Conservation (phyloP, 306 rosid species). For the Quercus aquifolioides region DNA sequence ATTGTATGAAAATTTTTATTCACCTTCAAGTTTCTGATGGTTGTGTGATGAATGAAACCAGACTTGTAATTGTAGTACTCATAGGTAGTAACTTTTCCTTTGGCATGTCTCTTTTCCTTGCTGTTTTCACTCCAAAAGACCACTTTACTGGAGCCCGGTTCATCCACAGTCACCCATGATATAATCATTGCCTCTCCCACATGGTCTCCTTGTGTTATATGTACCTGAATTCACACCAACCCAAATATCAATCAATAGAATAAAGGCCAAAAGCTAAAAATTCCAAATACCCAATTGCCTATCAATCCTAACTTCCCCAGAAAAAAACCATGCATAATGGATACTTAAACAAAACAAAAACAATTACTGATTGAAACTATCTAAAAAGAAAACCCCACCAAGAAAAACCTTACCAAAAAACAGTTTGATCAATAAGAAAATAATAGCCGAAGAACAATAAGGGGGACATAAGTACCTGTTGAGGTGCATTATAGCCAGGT, state of each 20-base stretch:
- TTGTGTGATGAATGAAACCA: slow-evolving; percentile 70
- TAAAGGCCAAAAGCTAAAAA: neutral
- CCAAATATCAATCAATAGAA: slow-evolving; percentile 1
- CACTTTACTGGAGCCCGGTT: slow-evolving; percentile 61
- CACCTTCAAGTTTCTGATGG: slow-evolving; percentile 40
- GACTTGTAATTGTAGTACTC: slow-evolving; percentile 61
- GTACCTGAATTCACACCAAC: slow-evolving; percentile 47
- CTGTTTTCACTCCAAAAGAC: slow-evolving; percentile 46
- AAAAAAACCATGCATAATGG: neutral
- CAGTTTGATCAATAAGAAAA: neutral
- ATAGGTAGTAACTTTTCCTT: slow-evolving; percentile 44
- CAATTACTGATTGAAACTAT: neutral
- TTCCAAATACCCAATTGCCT: neutral
- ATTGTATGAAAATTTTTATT: neutral
- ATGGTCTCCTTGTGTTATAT: slow-evolving; percentile 85
- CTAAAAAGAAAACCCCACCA: neutral
- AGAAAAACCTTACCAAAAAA: neutral
- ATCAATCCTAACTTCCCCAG: neutral
- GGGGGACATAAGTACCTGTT: slow-evolving; percentile 40
- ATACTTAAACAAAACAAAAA: neutral
- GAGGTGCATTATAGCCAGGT: slow-evolving; percentile 73
- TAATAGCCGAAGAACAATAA: neutral
- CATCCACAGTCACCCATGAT: slow-evolving; percentile 66
- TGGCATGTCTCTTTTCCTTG: slow-evolving; percentile 25
- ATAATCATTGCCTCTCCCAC: slow-evolving; percentile 63